Base-by-base conservation (phyloP, 2,329 filamentous ascomycete species). In the Fusarium sp. region DNA sequence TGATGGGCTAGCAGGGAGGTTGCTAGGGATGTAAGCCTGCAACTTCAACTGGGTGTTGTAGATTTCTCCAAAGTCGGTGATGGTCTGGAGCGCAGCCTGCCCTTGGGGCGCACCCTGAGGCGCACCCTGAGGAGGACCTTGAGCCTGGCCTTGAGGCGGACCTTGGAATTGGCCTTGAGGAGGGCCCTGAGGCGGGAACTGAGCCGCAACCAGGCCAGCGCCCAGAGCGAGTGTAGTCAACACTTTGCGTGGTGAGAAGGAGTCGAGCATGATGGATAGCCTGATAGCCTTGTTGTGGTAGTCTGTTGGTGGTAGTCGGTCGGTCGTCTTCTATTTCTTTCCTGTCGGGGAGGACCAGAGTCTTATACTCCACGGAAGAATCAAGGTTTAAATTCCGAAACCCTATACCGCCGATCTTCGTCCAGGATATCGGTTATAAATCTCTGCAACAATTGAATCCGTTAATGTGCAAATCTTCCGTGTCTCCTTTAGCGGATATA, bases 151-250 rank as follows among this genome's bases (percentile, higher is more conserved):
- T n/a, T 38, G 32, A 32, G 7, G 7, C 14, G 25, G 27, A 12
- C 27, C 27, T 27, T 27, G 27, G 9, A 27, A 27, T 27, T 32
- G 30, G 7, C 29, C 29, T 8, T 32, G 30, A 32, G 32, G 32
- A 8, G 4, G 15, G 2, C 30, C 30, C 30, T 32, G 30, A 32
- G 15, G 30, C 1, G 34, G 34, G 34, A n/a, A 38, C 32, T 63
- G 57, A 34, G 60, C 60, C 6, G 46, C 12, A 27, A 63, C 60
- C 7, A 63, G 60, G n/a, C 60, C 38, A n/a, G 46, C 57, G 22
- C 57, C 46, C 12, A 63, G 30, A 15, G 12, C 53, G 9, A 63
- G 46, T 47, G 51, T 49, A 7, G 30, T 8, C 18, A 63, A 18
- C 40, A 62, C 12, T n/a, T 54, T 42, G 20, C 32, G 40, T 14